Conservation (phyloP, 75 land plant species). For the Cunninghamia lanceolata region DNA sequence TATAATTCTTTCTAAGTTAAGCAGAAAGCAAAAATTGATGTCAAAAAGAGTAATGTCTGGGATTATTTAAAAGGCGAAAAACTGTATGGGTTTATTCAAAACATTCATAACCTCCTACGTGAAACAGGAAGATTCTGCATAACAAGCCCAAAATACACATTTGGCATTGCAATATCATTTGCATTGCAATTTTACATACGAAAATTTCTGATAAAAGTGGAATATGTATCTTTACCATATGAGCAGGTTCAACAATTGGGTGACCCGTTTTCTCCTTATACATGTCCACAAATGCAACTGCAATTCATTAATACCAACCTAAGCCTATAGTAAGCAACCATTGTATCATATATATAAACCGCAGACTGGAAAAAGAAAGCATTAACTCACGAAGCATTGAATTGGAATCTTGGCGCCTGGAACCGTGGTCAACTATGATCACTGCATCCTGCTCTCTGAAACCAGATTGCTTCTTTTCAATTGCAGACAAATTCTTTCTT, state of each 20-base stretch:
- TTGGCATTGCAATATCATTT: not conserved
- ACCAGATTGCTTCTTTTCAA: conserved; percentile 1
- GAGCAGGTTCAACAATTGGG: conserved; percentile 88
- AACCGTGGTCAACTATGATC: conserved; percentile 92
- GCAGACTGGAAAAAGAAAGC: not conserved
- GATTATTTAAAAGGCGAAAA: not conserved
- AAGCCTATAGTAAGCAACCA: not conserved
- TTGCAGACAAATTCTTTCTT: not conserved
- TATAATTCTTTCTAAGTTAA: not conserved
- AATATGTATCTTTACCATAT: conserved; percentile 54
- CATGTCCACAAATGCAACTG: conserved; percentile 82
- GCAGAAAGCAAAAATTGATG: not conserved
- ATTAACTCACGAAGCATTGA: conserved; percentile 63
- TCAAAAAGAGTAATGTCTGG: not conserved
- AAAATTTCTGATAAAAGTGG: not conserved
- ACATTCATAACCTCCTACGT: not conserved
- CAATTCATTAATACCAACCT: conserved; percentile 5
- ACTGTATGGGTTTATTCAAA: not conserved
- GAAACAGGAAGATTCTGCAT: not conserved
- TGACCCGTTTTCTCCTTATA: conserved; percentile 74
- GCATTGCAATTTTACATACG: not conserved
- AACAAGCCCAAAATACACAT: not conserved
- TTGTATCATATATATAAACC: not conserved
- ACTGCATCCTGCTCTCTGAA: conserved; percentile 60
- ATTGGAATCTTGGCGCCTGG: conserved; percentile 79